Evolutionary conservation across 345 rosid species (phyloP).

Genomic region (Acer negundo): DNA sequence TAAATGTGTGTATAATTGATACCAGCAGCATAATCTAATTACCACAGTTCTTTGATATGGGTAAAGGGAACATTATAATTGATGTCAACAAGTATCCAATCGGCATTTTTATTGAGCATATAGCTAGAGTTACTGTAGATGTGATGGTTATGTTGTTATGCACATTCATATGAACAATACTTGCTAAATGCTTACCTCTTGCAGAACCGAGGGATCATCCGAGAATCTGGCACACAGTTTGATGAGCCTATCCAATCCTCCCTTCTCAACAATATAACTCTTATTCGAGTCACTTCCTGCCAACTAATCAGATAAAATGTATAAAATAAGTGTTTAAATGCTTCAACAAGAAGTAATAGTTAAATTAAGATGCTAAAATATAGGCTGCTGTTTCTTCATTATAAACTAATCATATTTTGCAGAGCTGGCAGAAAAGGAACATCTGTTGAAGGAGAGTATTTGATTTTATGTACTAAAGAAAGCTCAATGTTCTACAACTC

Average conservation of each 20-base stretch:
- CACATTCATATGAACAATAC: not conserved
- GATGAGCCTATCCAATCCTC: constrained; percentile 70
- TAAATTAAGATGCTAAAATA: not conserved
- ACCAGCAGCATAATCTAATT: not conserved
- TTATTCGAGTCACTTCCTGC: constrained; percentile 96
- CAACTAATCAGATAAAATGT: constrained; percentile 50
- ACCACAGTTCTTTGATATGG: not conserved
- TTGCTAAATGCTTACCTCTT: constrained; percentile 58
- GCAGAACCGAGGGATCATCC: constrained; percentile 80
- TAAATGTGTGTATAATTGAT: not conserved
- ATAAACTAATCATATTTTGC: not conserved
- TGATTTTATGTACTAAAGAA: not conserved
- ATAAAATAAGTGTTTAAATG: constrained; percentile 7
- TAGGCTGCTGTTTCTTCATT: not conserved
- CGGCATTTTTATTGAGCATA: not conserved
- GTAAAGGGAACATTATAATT: not conserved
- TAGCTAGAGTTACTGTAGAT: not conserved
- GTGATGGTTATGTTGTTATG: not conserved
- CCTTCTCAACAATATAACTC: constrained; percentile 72
- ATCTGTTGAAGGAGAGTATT: not conserved
- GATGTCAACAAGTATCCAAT: not conserved
- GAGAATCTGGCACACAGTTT: constrained; percentile 67
- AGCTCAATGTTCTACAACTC: not conserved
- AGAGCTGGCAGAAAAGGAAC: not conserved
- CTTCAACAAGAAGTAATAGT: constrained; percentile 8